A percentile compares a stretch with the other conserved stretches of the same genome.
Conservation (phyloP, 257 asterid genomes). For the Cinchona pubescens region DNA sequence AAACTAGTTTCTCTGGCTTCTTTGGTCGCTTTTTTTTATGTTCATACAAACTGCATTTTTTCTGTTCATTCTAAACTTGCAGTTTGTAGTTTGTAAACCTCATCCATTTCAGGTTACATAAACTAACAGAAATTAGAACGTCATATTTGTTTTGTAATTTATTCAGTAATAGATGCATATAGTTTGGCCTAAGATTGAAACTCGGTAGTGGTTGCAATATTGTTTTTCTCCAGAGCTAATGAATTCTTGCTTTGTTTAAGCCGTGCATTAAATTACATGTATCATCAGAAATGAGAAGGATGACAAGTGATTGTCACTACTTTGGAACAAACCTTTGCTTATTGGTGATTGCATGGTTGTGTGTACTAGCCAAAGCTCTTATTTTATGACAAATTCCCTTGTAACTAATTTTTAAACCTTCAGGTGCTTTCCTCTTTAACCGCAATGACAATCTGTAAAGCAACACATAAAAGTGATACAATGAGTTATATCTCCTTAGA, state of each 20-base stretch:
- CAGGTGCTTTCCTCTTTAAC: neutral
- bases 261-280: slow-evolving; percentile 9
- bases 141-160: neutral
- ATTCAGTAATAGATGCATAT: neutral
- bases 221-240: neutral
- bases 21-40: neutral
- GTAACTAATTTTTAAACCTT: neutral
- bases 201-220: neutral
- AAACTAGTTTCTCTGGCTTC: neutral
- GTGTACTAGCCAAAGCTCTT: neutral
- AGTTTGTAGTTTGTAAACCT: neutral
- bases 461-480: neutral
- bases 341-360: neutral
- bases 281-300: neutral
- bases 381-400: neutral
- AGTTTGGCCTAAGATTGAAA: neutral
- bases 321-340: slow-evolving; percentile 43
- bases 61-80: neutral
- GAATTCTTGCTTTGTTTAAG: slow-evolving; percentile 31
- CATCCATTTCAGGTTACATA: neutral
- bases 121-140: neutral
- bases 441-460: neutral
- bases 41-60: too few relatives aligned
- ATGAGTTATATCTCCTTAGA: too few relatives aligned
- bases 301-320: slow-evolving; percentile 43